These are phyloP conservation scores for Thecaphora frezii DNA, from an alignment of 1,284 basidiomycete species.

Conservation along the genomic window DNA sequence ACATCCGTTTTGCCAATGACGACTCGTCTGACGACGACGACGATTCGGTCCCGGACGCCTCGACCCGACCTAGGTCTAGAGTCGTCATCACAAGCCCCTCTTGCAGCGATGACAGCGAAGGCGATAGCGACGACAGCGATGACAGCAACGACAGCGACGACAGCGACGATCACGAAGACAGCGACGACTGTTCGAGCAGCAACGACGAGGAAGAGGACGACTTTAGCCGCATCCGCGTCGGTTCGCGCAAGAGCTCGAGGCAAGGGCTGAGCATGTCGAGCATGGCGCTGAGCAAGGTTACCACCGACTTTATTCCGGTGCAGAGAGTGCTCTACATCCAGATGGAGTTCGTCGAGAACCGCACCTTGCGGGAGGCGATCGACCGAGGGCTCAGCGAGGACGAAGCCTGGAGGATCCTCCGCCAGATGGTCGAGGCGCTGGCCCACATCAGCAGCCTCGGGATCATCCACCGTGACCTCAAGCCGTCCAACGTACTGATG, in stretches of 20 bases:
- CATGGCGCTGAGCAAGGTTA: slow-evolving; percentile 6
- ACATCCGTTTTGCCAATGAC: slow-evolving; percentile 68
- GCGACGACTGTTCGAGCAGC: slow-evolving; percentile 5
- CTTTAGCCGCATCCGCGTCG: slow-evolving; percentile 31
- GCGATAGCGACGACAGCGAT: slow-evolving; percentile 7
- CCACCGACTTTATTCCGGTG: slow-evolving; percentile 45
- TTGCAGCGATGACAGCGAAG: slow-evolving; percentile 23
- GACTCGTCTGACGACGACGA: slow-evolving; percentile 54
- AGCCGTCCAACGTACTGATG: slow-evolving; percentile 57
- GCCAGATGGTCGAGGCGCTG: slow-evolving; percentile 82
- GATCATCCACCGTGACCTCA: slow-evolving; percentile 81
- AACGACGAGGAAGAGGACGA: slow-evolving; percentile 24
- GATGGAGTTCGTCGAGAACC: slow-evolving; percentile 66
- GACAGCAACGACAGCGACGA: slow-evolving; percentile 3
- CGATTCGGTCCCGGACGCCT: slow-evolving; percentile 6
- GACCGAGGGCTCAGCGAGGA: slow-evolving; percentile 60
- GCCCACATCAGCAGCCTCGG: slow-evolving; percentile 83
- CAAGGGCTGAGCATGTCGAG: slow-evolving; percentile 21
- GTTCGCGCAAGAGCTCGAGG: slow-evolving; percentile 23
- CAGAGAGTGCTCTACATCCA: slow-evolving; percentile 80
- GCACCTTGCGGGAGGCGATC: slow-evolving; percentile 55
- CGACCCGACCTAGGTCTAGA: slow-evolving; percentile 9
- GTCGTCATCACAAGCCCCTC: slow-evolving; percentile 9
- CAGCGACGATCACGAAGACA: slow-evolving; percentile 11
- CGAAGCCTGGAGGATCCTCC: slow-evolving; percentile 85